Evolutionary conservation across 169 alveolate genomes (phyloP).

Genomic region (Babesia bigemina): DNA sequence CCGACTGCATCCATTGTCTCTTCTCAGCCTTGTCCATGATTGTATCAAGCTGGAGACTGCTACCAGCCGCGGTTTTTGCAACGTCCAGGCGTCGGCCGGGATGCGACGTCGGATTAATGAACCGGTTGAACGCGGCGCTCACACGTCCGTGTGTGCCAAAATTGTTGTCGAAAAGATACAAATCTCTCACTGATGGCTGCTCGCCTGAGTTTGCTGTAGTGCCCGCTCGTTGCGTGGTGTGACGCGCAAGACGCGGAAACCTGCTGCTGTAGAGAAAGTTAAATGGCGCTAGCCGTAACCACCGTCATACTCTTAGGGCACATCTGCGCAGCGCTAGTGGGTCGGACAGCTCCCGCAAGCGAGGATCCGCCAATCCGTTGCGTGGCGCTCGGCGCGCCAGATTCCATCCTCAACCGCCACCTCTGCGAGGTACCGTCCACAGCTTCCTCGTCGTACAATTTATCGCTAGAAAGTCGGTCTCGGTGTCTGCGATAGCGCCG

Average conservation of each 20-base stretch:
- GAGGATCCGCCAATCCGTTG: not conserved
- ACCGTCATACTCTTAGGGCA: not conserved
- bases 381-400: conserved; percentile 17
- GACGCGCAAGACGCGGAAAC: conserved; percentile 13
- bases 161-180: too few relatives aligned
- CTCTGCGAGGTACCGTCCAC: conserved; percentile 45
- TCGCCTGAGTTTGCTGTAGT: too few relatives aligned
- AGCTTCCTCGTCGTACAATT: not conserved
- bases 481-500: conserved; percentile 12
- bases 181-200: too few relatives aligned
- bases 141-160: too few relatives aligned
- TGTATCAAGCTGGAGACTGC: not conserved
- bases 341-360: too few relatives aligned
- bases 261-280: conserved; percentile 1
- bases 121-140: too few relatives aligned
- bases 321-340: too few relatives aligned
- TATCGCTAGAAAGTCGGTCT: conserved; percentile 54
- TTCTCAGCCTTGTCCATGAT: conserved; percentile 36
- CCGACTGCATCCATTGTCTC: conserved; percentile 68
- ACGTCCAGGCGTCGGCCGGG: too few relatives aligned
- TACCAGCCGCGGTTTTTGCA: too few relatives aligned
- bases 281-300: conserved; percentile 9
- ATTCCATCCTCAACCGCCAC: conserved; percentile 52
- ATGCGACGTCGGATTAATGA: too few relatives aligned
- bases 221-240: not conserved